Base-by-base conservation (phyloP, 2,329 filamentous ascomycete genomes). In the Clonostachys rhizophaga region DNA sequence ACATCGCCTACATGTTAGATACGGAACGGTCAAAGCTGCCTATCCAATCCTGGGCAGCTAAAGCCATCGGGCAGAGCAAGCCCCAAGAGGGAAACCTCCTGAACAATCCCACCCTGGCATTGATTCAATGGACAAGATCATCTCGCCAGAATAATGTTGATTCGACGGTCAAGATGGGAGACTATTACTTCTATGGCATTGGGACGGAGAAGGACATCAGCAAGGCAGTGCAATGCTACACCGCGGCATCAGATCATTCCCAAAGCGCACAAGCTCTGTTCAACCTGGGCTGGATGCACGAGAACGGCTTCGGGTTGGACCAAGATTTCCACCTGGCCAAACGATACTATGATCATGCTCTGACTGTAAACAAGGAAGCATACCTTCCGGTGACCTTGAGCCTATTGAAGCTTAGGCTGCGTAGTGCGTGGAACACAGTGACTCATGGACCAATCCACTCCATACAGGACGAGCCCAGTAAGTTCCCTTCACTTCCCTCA, bases 201-300 rank as follows among this genome's bases (percentile, higher is more conserved):
- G 92, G 92, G 4, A 81, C 87, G 1, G 71, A 80, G 8, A 58
- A 72, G 0, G 87, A 95, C 54, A 71, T 87, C 16, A 85, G 91
- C 56, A 96, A 96, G 65, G 95, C 95, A 6, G 91, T 91, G 1
- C 84, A 87, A 41, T 99, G 94, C 70, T 99, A 99, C 59, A 86
- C 88, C 46, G 88, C 89, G 5, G 94, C 94, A 2, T 91, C 91
- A 0, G 94, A 99, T 61, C 91, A 88, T 50, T 84, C 92, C 55
- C 87, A 91, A 60, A 95, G 90, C 56, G 94, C 92, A 3, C 95
- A 99, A 67, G 94, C 95, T 13, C 82, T 96, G 48, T 99, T 91
- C 81, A 97, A 99, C 58, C 75, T 99, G 13, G 95, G 94, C 6
- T 99, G 94, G 94, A 97, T 99, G 92, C 91, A 99, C 60, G 94